Evolutionary conservation across 2,329 filamentous ascomycete genomes (phyloP).

Genomic region (Bertia moriformis): DNA sequence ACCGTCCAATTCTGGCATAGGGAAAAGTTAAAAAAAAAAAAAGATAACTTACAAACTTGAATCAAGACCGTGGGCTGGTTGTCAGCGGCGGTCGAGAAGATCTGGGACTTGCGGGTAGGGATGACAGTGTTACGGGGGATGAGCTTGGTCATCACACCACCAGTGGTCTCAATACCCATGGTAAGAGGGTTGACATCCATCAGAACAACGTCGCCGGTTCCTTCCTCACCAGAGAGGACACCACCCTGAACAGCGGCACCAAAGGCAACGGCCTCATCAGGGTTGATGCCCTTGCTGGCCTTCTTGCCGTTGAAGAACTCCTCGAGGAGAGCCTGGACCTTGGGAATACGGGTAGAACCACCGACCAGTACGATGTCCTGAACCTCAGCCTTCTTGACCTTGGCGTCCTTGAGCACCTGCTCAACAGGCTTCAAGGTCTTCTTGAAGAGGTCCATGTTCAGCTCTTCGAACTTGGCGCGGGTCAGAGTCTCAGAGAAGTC

Average conservation of each 20-base stretch:
- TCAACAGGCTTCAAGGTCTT: slow-evolving; percentile 97
- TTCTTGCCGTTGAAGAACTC: slow-evolving; percentile 94
- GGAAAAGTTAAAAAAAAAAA: neutral
- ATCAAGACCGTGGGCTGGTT: slow-evolving; percentile 94
- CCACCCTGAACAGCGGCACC: slow-evolving; percentile 95
- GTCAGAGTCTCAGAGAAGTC: slow-evolving; percentile 98
- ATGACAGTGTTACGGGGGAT: slow-evolving; percentile 91
- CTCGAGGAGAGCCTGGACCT: slow-evolving; percentile 87
- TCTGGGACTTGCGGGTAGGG: slow-evolving; percentile 91
- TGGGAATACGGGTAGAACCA: slow-evolving; percentile 98
- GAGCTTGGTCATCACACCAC: slow-evolving; percentile 93
- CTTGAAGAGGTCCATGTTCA: slow-evolving; percentile 98
- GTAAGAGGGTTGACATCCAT: slow-evolving; percentile 97
- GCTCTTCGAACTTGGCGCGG: slow-evolving; percentile 97
- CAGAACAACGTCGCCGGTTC: slow-evolving; percentile 68
- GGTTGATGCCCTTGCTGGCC: slow-evolving; percentile 98
- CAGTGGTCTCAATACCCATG: slow-evolving; percentile 92
- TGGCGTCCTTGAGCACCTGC: slow-evolving; percentile 95
- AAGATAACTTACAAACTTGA: slow-evolving; percentile 52
- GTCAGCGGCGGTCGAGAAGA: slow-evolving; percentile 91
- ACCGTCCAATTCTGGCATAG: neutral
- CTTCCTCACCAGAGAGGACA: slow-evolving; percentile 79
- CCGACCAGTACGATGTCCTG: slow-evolving; percentile 95
- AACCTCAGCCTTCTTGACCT: slow-evolving; percentile 88
- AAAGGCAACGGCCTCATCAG: slow-evolving; percentile 95